phyloP scores from a whole-genome alignment of 2,329 filamentous ascomycete genomes.

The Sordariomycetes sp. region DNA sequence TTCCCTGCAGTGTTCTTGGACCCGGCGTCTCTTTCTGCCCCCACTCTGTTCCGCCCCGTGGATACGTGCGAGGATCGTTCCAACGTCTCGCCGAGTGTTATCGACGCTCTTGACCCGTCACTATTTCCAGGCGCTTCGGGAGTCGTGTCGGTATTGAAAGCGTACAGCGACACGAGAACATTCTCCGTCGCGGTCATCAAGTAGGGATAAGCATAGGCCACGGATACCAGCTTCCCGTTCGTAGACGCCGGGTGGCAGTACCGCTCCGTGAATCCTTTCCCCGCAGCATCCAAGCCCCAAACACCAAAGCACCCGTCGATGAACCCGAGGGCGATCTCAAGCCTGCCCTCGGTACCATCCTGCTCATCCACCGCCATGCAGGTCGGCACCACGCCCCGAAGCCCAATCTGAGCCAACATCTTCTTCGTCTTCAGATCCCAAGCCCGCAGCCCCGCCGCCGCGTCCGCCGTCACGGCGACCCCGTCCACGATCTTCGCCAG shows the following conservation, averaged over 20 bases:
- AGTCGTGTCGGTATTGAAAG: conserved; percentile 27
- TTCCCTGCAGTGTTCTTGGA: background rate
- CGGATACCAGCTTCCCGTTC: conserved; percentile 55
- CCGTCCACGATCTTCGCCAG: conserved; percentile 71
- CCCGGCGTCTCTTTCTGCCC: background rate
- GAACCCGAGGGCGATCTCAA: conserved; percentile 61
- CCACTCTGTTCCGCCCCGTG: background rate
- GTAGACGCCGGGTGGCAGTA: conserved; percentile 53
- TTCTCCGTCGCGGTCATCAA: conserved; percentile 67
- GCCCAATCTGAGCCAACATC: conserved; percentile 40
- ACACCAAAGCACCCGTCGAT: conserved; percentile 60
- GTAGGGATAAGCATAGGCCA: conserved; percentile 67
- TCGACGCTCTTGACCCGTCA: background rate
- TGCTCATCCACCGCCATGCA: conserved; percentile 56
- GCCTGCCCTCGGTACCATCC: conserved; percentile 24
- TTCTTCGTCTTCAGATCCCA: conserved; percentile 62
- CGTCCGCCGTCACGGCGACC: conserved; percentile 67
- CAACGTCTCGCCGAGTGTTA: background rate
- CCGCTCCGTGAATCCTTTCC: conserved; percentile 29
- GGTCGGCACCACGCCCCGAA: conserved; percentile 36
- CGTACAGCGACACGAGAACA: conserved; percentile 68
- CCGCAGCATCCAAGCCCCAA: conserved; percentile 46
- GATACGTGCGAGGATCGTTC: background rate
- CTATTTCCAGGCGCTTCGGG: background rate
- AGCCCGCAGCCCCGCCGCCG: conserved; percentile 57